Base-by-base conservation (phyloP, 2,329 filamentous ascomycete genomes). In the Phyllosticta ampelicida region DNA sequence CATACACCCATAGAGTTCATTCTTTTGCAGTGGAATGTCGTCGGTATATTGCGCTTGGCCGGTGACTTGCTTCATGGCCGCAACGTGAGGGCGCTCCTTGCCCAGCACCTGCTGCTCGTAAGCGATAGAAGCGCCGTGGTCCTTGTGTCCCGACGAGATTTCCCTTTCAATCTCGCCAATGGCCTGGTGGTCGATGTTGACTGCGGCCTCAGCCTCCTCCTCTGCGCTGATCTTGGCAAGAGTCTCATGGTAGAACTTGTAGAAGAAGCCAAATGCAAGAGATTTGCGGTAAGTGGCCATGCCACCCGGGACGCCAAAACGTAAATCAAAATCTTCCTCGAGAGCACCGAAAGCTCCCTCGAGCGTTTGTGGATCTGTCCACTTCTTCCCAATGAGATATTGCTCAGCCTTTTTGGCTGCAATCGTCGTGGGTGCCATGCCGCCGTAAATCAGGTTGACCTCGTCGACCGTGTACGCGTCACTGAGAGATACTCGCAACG, bases 241-340 rank as follows among this genome's bases (percentile, higher is more conserved):
- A 0, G 92, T 81, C 61, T 97, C 92, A 66, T 97, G 89, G 68
- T 96, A 97, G 73, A 96, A 99, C 48, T 90, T 86, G 73, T 97
- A 97, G 74, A 97, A 97, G 78, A 99, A 95, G 2, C 91, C 86
- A 55, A 97, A 77, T 0, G 94, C 92, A 9, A 99, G 76, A 0
- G 90, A 89, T 70, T 94, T 95, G 26, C 94, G 80, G 68, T 97
- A 99, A 1, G 90, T 95, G 0, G 94, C 92, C 94, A 99, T 99
- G 44, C 94, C 94, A 63, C 94, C 94, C 0, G 92, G 94, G 0
- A 99, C 94, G 56, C 90, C 86, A 66, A 95, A 97, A 4, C 83
- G 80, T 28, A 99, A 78, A 68, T 95, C 83, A 67, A 99, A 99
- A 67, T 97, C 94, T 55, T 82, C 78, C 62, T 90, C 91, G n/a